A percentile compares a stretch with the other conserved stretches of the same genome.
These are phyloP conservation scores for Porphyra umbilicalis DNA, from an alignment of 31 red algal genomes.

Conservation along the genomic window DNA sequence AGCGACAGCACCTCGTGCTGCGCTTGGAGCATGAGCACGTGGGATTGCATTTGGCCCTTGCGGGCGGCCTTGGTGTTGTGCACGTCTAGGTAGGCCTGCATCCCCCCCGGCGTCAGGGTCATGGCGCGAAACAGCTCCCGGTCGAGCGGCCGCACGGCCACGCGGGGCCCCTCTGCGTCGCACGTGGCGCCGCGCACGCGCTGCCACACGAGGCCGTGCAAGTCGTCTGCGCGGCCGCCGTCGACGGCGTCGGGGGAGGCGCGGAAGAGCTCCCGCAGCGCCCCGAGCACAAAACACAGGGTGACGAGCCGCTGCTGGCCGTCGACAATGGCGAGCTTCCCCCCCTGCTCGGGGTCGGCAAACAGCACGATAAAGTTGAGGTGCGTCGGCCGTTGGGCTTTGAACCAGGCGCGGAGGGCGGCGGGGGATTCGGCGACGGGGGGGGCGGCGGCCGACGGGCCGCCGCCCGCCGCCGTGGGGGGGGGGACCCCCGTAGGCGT, in stretches of 20 bases:
- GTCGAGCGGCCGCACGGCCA: background rate
- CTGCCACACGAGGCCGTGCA: background rate
- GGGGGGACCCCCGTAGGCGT: background rate
- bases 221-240: background rate
- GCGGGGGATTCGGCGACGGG: no score
- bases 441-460: no score
- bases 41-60: no score
- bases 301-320: background rate
- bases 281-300: background rate
- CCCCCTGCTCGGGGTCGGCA: background rate
- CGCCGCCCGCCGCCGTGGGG: background rate
- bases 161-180: no score
- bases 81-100: no score
- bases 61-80: no score
- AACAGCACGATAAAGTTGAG: background rate
- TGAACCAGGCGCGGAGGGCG: no score
- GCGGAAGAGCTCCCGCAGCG: background rate
- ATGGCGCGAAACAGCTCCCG: background rate
- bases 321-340: background rate
- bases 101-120: no score
- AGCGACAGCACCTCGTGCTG: no score
- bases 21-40: no score
- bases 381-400: background rate
- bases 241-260: background rate
- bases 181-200: no score